Evolutionary conservation across 208 protist species (phyloP).

Genomic region (Phytomonas serpens): DNA sequence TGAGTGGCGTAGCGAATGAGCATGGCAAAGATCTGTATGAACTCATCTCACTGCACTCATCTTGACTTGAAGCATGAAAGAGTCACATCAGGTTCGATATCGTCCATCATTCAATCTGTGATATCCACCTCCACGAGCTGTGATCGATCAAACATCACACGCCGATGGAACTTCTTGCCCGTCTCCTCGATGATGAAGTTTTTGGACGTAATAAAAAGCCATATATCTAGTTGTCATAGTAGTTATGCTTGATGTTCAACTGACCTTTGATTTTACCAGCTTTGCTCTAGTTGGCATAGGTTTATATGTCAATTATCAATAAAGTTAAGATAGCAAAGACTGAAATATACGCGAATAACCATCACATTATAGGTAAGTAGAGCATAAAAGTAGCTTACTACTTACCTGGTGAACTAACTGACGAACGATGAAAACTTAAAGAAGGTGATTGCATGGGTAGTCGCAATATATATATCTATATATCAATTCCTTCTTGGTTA

Average conservation of each 20-base stretch:
- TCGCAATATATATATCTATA: too few relatives aligned
- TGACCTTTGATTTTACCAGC: conserved; percentile 58
- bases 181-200: conserved; percentile 69
- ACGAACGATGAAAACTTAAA: conserved; percentile 3
- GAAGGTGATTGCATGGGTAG: neutral
- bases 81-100: conserved; percentile 60
- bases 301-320: conserved; percentile 38
- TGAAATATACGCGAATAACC: neutral
- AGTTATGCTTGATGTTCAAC: conserved; percentile 49
- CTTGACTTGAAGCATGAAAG: conserved; percentile 45
- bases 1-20: conserved; percentile 59
- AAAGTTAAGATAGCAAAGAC: conserved; percentile 29
- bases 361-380: neutral
- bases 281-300: conserved; percentile 46
- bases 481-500: too few relatives aligned
- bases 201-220: conserved; percentile 74
- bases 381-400: neutral
- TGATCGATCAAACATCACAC: conserved; percentile 48
- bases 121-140: conserved; percentile 42
- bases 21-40: conserved; percentile 55
- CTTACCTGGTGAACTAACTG: neutral
- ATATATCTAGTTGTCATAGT: conserved; percentile 80
- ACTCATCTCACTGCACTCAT: conserved; percentile 30
- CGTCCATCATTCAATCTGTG: conserved; percentile 62
- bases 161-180: conserved; percentile 59